phyloP scores from a whole-genome alignment of 2,329 filamentous ascomycete genomes.

The Colletotrichum somersetense region DNA sequence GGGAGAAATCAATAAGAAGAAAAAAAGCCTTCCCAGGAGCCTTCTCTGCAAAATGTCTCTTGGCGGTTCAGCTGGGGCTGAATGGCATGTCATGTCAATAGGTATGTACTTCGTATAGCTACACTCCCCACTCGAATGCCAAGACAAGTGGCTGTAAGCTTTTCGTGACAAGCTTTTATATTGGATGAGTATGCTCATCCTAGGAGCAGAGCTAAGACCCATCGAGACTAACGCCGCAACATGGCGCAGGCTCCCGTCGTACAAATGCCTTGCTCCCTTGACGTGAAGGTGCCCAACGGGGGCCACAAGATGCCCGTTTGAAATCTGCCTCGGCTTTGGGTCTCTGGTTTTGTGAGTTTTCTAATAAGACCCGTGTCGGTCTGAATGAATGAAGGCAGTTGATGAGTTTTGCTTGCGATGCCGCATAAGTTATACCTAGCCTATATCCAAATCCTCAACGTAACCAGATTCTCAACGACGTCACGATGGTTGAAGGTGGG shows the following conservation, averaged over 20 bases:
- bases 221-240: not conserved
- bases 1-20: not conserved
- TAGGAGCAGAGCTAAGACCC: not conserved
- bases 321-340: not conserved
- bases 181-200: not conserved
- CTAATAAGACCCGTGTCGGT: not conserved
- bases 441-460: not conserved
- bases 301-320: not conserved
- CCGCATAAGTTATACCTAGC: not conserved
- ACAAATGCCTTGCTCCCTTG: not conserved
- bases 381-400: not conserved
- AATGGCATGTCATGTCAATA: not conserved
- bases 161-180: not conserved
- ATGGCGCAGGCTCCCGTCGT: not conserved
- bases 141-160: not conserved
- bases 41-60: not conserved
- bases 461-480: too few species aligned
- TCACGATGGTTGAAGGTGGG: not conserved
- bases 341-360: not conserved
- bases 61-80: not conserved
- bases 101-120: not conserved
- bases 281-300: not conserved
- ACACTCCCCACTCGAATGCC: not conserved
- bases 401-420: not conserved
- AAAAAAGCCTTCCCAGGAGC: not conserved